Evolutionary conservation across 805 yeast genomes (phyloP).

Genomic region (Candida palmyrensis): DNA sequence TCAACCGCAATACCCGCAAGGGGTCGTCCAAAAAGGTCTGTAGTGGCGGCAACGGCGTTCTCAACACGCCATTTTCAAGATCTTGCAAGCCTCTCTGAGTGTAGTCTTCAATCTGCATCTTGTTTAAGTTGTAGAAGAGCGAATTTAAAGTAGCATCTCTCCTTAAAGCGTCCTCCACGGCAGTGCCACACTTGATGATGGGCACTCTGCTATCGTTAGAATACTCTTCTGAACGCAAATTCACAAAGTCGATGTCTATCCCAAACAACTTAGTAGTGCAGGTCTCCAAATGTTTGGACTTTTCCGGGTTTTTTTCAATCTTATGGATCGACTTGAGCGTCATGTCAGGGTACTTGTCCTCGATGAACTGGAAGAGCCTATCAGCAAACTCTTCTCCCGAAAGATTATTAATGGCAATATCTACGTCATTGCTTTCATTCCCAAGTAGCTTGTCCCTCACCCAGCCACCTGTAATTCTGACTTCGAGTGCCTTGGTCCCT

Average conservation of each 20-base stretch:
- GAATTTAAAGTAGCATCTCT: conserved; percentile 96
- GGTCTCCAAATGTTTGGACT: conserved; percentile 93
- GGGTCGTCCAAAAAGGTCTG: conserved; percentile 95
- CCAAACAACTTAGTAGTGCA: conserved; percentile 86
- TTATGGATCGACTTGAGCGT: conserved; percentile 54
- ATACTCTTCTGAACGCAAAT: conserved; percentile 82
- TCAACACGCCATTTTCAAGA: conserved; percentile 58
- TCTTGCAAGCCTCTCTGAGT: conserved; percentile 76
- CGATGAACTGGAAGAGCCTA: conserved; percentile 48
- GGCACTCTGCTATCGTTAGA: conserved; percentile 87
- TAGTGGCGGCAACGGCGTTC: conserved; percentile 84
- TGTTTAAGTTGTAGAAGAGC: conserved; percentile 74
- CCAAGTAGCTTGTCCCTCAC: conserved; percentile 92
- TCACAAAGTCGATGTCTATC: conserved; percentile 90
- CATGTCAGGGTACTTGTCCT: conserved; percentile 19
- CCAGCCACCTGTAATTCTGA: conserved; percentile 97
- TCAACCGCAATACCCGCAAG: conserved; percentile 74
- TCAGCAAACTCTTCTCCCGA: conserved; percentile 86
- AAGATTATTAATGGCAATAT: conserved; percentile 79
- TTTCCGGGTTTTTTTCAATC: conserved; percentile 89
- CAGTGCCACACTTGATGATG: conserved; percentile 75
- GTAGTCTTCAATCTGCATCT: conserved; percentile 72
- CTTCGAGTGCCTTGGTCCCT: conserved; percentile 33
- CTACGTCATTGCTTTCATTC: conserved; percentile 76
- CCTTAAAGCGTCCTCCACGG: conserved; percentile 84